Conservation (phyloP, 352 stramenopile genomes). For the Globisporangium cederbergense region DNA sequence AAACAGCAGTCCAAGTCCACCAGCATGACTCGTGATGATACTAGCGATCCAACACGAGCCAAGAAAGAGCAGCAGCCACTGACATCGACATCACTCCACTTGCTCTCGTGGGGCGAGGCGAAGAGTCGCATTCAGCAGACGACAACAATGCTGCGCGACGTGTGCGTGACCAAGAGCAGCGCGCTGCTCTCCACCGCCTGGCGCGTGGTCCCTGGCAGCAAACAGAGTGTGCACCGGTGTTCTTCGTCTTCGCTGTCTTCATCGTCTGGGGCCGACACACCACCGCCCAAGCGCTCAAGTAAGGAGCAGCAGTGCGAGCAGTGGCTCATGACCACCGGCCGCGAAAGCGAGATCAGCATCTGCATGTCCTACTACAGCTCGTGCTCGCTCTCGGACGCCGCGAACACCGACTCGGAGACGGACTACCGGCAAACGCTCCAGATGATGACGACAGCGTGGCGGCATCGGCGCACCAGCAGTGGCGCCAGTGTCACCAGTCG, state of each 20-base stretch:
- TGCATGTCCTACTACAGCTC: conserved; percentile 19
- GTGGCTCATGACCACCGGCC: not conserved
- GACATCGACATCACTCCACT: not conserved
- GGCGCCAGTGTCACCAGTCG: not conserved
- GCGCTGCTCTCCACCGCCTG: not conserved
- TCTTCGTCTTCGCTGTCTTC: not conserved
- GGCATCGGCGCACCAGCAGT: not conserved
- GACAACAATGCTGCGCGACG: not conserved
- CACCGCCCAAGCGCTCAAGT: not conserved
- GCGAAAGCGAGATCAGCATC: conserved; percentile 14
- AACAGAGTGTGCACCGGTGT: not conserved
- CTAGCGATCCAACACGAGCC: not conserved
- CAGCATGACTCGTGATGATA: not conserved
- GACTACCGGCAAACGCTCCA: not conserved
- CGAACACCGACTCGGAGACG: not conserved
- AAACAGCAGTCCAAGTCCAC: not conserved
- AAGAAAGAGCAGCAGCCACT: not conserved
- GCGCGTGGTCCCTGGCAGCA: not conserved
- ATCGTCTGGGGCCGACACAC: not conserved
- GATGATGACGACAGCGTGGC: not conserved
- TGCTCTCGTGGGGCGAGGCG: not conserved
- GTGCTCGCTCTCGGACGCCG: conserved; percentile 10
- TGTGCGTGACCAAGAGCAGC: conserved; percentile 9
- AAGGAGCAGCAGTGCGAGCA: conserved; percentile 1
- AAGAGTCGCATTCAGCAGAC: conserved; percentile 10